Evolutionary conservation across 2,329 filamentous ascomycete species (phyloP).

Genomic region (Kalmusia sp.): DNA sequence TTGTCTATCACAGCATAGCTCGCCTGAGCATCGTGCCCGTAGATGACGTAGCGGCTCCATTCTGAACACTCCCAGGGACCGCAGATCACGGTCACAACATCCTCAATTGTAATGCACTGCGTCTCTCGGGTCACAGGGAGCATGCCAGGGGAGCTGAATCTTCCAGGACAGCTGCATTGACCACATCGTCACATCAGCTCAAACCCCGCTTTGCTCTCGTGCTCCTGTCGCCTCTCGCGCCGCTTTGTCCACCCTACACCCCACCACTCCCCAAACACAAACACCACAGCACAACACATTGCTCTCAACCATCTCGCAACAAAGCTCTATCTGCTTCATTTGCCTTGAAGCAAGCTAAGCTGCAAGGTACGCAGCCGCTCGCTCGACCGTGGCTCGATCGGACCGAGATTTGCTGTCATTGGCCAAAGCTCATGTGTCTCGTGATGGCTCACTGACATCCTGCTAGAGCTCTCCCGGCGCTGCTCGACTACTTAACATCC

Average conservation of each 20-base stretch:
- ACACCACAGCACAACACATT: not conserved
- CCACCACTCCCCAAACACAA: slow-evolving; percentile 3
- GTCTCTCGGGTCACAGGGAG: slow-evolving; percentile 2
- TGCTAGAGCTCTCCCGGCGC: slow-evolving; percentile 12
- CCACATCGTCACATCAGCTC: slow-evolving; percentile 17
- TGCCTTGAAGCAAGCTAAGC: slow-evolving; percentile 3
- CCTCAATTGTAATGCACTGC: slow-evolving; percentile 19
- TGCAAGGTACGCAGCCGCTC: slow-evolving; percentile 32
- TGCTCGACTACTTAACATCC: slow-evolving; percentile 27
- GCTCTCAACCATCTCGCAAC: not conserved
- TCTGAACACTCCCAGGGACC: slow-evolving; percentile 16
- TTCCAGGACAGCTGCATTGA: slow-evolving; percentile 4
- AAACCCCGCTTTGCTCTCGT: slow-evolving; percentile 25
- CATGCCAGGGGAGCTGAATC: slow-evolving; percentile 7
- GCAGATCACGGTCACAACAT: slow-evolving; percentile 15
- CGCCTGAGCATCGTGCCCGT: slow-evolving; percentile 6
- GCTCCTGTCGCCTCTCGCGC: too few species aligned
- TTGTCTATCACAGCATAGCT: slow-evolving; percentile 11
- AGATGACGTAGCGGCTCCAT: slow-evolving; percentile 15
- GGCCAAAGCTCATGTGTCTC: slow-evolving; percentile 39
- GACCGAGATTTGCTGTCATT: slow-evolving; percentile 18
- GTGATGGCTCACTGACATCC: slow-evolving; percentile 40
- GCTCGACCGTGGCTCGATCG: slow-evolving; percentile 5
- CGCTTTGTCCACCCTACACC: slow-evolving; percentile 18
- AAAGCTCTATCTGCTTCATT: not conserved